Evolutionary conservation across 2,329 filamentous ascomycete genomes (phyloP).

Genomic region (Bipolaris bicolor): DNA sequence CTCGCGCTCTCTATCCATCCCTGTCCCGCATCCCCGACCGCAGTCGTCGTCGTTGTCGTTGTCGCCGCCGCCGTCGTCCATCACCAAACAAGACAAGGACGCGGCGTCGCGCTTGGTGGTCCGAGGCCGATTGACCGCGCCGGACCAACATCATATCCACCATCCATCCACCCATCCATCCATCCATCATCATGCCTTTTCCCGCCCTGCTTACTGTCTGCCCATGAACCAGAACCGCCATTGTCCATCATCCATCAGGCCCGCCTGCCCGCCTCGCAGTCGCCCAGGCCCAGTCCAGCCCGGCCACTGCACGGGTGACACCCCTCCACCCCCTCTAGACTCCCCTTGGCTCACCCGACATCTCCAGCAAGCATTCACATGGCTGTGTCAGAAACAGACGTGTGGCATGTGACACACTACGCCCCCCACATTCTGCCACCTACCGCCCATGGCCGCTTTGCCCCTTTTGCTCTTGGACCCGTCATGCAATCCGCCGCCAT

Average conservation of each 20-base stretch:
- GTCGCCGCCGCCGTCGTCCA: no score
- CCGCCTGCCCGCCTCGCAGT: neutral
- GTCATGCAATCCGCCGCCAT: constrained; percentile 9
- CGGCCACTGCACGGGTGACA: constrained; percentile 28
- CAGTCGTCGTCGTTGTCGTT: no score
- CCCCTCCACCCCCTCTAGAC: constrained; percentile 17
- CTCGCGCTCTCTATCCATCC: no score
- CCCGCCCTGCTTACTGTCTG: neutral
- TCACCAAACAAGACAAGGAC: no score
- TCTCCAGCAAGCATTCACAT: constrained; percentile 18
- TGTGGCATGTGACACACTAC: constrained; percentile 31
- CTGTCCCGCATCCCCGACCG: no score
- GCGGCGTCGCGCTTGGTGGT: no score
- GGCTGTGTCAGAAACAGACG: constrained; percentile 23
- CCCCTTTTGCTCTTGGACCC: constrained; percentile 10
- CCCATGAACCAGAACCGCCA: neutral
- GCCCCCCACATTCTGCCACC: constrained; percentile 27
- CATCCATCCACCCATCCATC: no score
- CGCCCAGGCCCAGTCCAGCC: constrained; percentile 5
- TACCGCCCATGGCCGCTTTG: constrained; percentile 8
- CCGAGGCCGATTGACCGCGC: no score
- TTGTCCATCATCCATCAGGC: neutral
- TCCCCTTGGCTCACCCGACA: constrained; percentile 20
- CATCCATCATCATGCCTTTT: no score
- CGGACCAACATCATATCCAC: no score